Conservation (phyloP, 768 basidiomycete genomes). For the Suillus lakei region DNA sequence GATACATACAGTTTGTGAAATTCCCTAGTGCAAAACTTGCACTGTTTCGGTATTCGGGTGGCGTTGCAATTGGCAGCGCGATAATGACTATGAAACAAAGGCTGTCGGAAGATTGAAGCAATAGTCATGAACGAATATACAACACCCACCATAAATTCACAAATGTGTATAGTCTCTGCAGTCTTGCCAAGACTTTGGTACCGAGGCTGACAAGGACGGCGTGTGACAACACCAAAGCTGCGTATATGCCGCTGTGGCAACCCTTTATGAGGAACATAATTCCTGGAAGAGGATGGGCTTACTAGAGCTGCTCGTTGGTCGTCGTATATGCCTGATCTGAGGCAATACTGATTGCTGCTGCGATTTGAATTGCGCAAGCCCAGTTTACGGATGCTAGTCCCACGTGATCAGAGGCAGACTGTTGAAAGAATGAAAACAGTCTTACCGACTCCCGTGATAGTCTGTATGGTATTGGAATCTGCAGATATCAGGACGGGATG, state of each 20-base stretch:
- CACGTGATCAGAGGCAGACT: neutral
- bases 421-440: neutral
- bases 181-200: neutral
- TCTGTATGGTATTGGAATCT: constrained; percentile 23
- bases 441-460: constrained; percentile 42
- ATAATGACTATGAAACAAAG: neutral
- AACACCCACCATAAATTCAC: neutral
- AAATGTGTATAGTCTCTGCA: neutral
- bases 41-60: neutral
- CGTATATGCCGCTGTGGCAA: neutral
- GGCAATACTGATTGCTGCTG: constrained; percentile 38
- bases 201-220: neutral
- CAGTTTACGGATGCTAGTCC: neutral
- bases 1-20: constrained; percentile 14
- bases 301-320: constrained; percentile 52
- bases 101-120: neutral
- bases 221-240: neutral
- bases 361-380: constrained; percentile 1
- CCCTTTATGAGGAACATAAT: constrained; percentile 42
- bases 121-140: neutral
- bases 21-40: neutral
- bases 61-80: neutral
- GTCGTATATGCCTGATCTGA: constrained; percentile 44
- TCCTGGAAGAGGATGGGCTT: constrained; percentile 39
- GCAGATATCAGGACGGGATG: neutral